Evolutionary conservation across 768 basidiomycete species (phyloP), one percentile per base, ranked within the genome.

Genomic region (Leccinum disarticulatum): DNA sequence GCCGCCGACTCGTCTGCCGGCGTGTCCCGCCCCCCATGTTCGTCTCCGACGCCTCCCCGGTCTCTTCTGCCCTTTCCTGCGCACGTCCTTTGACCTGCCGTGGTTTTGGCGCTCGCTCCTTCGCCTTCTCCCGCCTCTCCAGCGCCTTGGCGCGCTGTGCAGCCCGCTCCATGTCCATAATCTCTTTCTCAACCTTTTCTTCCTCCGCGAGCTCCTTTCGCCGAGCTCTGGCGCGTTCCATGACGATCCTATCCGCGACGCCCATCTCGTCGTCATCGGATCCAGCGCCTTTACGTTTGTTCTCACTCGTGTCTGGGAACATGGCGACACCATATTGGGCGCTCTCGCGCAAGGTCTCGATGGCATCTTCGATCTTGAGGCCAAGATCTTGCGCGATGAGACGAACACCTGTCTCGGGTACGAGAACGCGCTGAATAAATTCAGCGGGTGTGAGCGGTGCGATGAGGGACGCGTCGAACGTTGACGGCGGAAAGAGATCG

Each of bases 361-460:
- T 66, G 0, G 90, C 92, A 0, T 72, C 66, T 4, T 77, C 72
- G 3, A 78, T 79, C 46, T 73, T 66, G 11, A 87, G 73, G 1
- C 68, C 60, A 66, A 82, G 82, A 69, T 98, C 95, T 59, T 89
- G 80, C 77, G 85, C 85, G 61, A 98, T 92, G n/a, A 98, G 83
- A 25, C 82, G 78, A 43, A 88, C 78, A 1, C 88, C 92, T 0
- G 88, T 85, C 74, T 98, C 95, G 2, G 96, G 96, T 3, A 98
- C 86, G n/a, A 98, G 82, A 31, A 98, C 81, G 15, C 87, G 86
- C 41, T 89, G 86, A 38, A 93, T 80, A 68, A 95, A 96, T 59
- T 93, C 88, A 35, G 84, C 81, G 0, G 86, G 79, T 1, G 85
- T 83, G 25, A 98, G 81, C 0, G 95, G 89, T 0, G 78, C 72